Conservation (phyloP, 805 yeast species). For the Scheffersomyces coipomensis region DNA sequence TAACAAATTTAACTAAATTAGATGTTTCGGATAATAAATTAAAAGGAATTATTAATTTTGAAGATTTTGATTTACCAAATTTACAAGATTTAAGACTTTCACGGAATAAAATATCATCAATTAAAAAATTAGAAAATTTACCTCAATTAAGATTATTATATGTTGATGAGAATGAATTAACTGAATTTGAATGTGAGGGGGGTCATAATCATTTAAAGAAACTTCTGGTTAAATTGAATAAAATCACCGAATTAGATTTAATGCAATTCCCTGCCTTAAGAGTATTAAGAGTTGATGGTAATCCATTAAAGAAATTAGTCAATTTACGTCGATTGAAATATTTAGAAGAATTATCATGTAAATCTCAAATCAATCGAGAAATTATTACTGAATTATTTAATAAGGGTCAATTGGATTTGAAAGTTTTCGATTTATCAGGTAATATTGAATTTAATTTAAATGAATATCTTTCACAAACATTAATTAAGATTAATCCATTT, state of each 20-base stretch:
- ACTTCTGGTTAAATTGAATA: slow-evolving; percentile 36
- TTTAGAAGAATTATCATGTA: slow-evolving; percentile 44
- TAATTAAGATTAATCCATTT: slow-evolving; percentile 14
- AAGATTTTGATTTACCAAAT: slow-evolving; percentile 28
- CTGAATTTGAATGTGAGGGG: slow-evolving; percentile 14
- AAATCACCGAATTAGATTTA: slow-evolving; percentile 29
- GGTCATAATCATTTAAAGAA: slow-evolving; percentile 33
- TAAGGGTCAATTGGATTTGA: slow-evolving; percentile 23
- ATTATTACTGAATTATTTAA: slow-evolving; percentile 17
- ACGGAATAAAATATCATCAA: slow-evolving; percentile 34
- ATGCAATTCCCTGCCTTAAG: slow-evolving; percentile 36
- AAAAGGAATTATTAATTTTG: slow-evolving; percentile 37
- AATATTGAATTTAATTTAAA: slow-evolving; percentile 17
- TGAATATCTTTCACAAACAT: slow-evolving; percentile 3
- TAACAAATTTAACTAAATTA: slow-evolving; percentile 39
- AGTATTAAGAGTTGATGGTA: slow-evolving; percentile 47
- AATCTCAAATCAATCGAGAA: slow-evolving; percentile 25
- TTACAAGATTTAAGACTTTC: slow-evolving; percentile 45
- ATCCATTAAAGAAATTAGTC: slow-evolving; percentile 20
- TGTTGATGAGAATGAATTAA: slow-evolving; percentile 40
- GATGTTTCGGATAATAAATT: slow-evolving; percentile 43
- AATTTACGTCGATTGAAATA: slow-evolving; percentile 27
- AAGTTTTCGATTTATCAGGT: slow-evolving; percentile 40
- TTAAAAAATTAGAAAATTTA: slow-evolving; percentile 36
- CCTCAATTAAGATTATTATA: slow-evolving; percentile 38